Evolutionary conservation across 176 grass and related monocot species (phyloP), one percentile per base, ranked within the genome.

Genomic region (Otatea glauca): DNA sequence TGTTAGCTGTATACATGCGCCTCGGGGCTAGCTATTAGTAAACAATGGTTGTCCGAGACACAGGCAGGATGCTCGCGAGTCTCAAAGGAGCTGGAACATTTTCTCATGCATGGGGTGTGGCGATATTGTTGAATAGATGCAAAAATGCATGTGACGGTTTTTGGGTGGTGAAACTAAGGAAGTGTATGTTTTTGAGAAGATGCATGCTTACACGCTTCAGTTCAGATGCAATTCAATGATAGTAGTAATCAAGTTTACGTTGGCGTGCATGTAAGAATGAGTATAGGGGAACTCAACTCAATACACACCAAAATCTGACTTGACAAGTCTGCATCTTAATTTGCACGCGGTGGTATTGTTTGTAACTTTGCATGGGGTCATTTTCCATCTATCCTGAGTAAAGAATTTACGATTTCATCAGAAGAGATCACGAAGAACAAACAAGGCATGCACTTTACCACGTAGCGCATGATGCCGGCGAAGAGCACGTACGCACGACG

Each of bases 1-100:
- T 86, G 42, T 48, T 79, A 38, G 32, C 20, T 12, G 29, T 41
- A 6, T 63, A 63, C 66, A 86, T 78, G 75, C 83, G 39, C 83
- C 83, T 78, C 51, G 75, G 24, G 39, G 65, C 47, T 38, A 38
- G 65, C 47, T 38, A 6, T 15, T 17, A 50, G 8, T 69, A 70
- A 60, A 78, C 51, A 85, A 85, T 84, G 43, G 44, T 53, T 65
- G 59, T 75, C 70, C 45, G 38, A 34, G 45, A 24, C 27, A 10
- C 41, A 43, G 39, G 68, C 42, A 55, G 11, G 68, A 70, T 53
- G 71, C 61, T 67, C 44, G 58, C 72, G 65, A 51, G 60, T 20
- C 60, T 49, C 41, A 18, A 18, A 53, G 71, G 61, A 54, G 58
- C 12, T 25, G 55, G 21, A 58, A 56, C 6, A 21, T 55, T 21